phyloP scores from a whole-genome alignment of 1,139 yeast species.

The Yarrowia galli region DNA sequence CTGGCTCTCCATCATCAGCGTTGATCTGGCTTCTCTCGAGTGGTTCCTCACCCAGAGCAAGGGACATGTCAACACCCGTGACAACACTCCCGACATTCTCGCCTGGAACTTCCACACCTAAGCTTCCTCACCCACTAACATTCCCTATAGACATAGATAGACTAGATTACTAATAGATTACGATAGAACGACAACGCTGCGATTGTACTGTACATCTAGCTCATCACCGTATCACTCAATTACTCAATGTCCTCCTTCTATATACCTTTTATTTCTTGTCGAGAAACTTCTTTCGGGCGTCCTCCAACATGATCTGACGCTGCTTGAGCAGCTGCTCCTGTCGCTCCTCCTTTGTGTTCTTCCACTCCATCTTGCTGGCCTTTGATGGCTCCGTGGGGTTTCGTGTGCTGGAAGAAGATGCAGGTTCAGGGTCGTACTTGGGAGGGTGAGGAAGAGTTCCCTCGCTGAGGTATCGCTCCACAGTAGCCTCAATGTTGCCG shows the following conservation, averaged over 20 bases:
- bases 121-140: background rate
- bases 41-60: conserved; percentile 33
- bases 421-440: conserved; percentile 45
- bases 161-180: background rate
- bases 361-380: conserved; percentile 50
- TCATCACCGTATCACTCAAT: too few relatives aligned
- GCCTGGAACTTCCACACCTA: conserved; percentile 30
- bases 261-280: conserved; percentile 42
- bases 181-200: too few relatives aligned
- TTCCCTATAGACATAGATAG: conserved; percentile 45
- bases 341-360: conserved; percentile 53
- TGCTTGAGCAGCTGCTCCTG: conserved; percentile 56
- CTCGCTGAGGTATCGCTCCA: conserved; percentile 69
- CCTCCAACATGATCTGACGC: conserved; percentile 59
- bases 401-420: conserved; percentile 8
- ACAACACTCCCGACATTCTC: conserved; percentile 14
- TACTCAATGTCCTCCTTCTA: background rate
- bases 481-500: conserved; percentile 82
- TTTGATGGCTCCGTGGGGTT: conserved; percentile 24
- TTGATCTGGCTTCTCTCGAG: conserved; percentile 18
- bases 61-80: background rate
- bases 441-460: conserved; percentile 76
- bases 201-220: too few relatives aligned
- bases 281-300: conserved; percentile 56
- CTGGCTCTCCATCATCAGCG: conserved; percentile 1